A percentile compares a stretch with the other conserved stretches of the same genome.
Evolutionary conservation across 2,329 filamentous ascomycete genomes (phyloP).

Genomic region (Neofusicoccum sp.): DNA sequence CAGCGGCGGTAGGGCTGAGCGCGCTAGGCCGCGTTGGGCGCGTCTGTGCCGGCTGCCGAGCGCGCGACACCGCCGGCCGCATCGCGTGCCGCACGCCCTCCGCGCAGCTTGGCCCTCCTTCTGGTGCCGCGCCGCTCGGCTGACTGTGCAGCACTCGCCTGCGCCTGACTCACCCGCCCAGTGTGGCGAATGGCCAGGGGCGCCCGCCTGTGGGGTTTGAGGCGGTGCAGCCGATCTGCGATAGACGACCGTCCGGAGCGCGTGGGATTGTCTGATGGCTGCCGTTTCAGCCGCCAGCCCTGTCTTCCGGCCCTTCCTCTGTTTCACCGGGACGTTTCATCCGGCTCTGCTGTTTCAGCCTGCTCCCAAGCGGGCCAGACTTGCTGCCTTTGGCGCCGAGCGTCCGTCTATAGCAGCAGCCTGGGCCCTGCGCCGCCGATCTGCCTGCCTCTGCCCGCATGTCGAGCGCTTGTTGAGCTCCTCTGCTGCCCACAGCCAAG

Average conservation of each 20-base stretch:
- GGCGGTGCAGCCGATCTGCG: constrained; percentile 17
- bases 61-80: neutral
- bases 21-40: neutral
- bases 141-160: neutral
- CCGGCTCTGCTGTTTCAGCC: constrained; percentile 9
- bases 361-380: neutral
- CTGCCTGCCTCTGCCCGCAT: constrained; percentile 2
- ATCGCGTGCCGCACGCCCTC: neutral
- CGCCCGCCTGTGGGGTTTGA: constrained; percentile 8
- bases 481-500: neutral
- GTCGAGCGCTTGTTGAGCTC: neutral
- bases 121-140: neutral
- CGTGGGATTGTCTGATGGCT: neutral
- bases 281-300: neutral
- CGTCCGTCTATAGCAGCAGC: constrained; percentile 13
- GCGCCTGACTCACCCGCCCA: neutral
- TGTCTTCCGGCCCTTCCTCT: constrained; percentile 5
- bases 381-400: neutral
- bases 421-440: neutral
- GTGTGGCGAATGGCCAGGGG: constrained; percentile 14
- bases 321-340: constrained; percentile 18
- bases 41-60: neutral
- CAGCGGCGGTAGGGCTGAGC: neutral
- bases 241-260: constrained; percentile 13
- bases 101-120: constrained; percentile 3